Evolutionary conservation across 2,329 filamentous ascomycete species (phyloP).

Genomic region (Rhynchosporium agropyri): DNA sequence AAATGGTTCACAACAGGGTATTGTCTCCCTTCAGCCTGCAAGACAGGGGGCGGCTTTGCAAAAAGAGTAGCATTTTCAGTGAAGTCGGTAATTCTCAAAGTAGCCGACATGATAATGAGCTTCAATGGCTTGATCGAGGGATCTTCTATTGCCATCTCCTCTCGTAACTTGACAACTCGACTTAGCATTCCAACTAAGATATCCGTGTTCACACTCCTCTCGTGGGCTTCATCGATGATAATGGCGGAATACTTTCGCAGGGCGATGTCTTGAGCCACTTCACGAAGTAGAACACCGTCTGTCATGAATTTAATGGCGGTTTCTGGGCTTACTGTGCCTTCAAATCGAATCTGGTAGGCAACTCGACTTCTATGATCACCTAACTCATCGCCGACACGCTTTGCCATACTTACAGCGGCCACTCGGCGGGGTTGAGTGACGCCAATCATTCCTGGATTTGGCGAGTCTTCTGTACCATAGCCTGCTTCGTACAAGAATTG

Average conservation of each 20-base stretch:
- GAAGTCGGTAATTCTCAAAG: conserved; percentile 86
- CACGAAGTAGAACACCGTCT: conserved; percentile 89
- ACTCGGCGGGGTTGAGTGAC: conserved; percentile 94
- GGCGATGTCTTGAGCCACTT: conserved; percentile 86
- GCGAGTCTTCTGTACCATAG: conserved; percentile 76
- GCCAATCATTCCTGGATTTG: conserved; percentile 89
- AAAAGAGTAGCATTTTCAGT: conserved; percentile 84
- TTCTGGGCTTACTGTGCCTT: conserved; percentile 75
- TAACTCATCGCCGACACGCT: conserved; percentile 84
- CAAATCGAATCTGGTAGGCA: conserved; percentile 93
- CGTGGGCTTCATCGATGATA: conserved; percentile 95
- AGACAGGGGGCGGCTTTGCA: conserved; percentile 73
- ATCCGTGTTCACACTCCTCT: conserved; percentile 96
- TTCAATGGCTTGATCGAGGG: conserved; percentile 77
- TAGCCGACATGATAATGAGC: conserved; percentile 97
- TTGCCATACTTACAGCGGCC: conserved; percentile 94
- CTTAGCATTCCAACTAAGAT: conserved; percentile 98
- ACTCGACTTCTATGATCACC: conserved; percentile 77
- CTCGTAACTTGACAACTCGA: conserved; percentile 82
- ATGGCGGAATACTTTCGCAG: conserved; percentile 90
- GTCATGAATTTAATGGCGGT: conserved; percentile 99
- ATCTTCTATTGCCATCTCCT: conserved; percentile 73
- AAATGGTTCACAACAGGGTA: conserved; percentile 91
- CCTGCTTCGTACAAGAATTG: conserved; percentile 96
- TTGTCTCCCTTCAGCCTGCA: conserved; percentile 90